phyloP scores from a whole-genome alignment of 495 filamentous ascomycete species.

The Hypomontagnella submonticulosa region DNA sequence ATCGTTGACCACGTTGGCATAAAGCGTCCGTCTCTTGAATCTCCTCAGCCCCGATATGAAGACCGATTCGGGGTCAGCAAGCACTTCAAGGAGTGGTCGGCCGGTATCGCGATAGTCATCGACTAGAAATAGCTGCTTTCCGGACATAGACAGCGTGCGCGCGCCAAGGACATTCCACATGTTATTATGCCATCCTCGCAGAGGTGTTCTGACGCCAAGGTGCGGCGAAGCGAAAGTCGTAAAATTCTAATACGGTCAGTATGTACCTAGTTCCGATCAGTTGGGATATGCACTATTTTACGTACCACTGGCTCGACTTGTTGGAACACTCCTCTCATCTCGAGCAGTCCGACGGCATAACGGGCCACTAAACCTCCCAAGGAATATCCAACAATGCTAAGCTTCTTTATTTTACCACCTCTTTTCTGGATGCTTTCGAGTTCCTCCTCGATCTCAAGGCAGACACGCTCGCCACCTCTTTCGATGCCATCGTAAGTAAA shows the following conservation, averaged over 20 bases:
- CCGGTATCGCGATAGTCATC: slow-evolving; percentile 86
- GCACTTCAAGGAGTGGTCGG: slow-evolving; percentile 78
- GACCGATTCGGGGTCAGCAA: slow-evolving; percentile 85
- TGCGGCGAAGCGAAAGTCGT: slow-evolving; percentile 93
- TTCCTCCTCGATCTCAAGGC: slow-evolving; percentile 86
- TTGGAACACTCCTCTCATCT: slow-evolving; percentile 81
- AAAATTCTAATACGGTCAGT: slow-evolving; percentile 74
- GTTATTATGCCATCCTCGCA: slow-evolving; percentile 70
- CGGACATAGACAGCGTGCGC: slow-evolving; percentile 79
- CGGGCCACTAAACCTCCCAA: slow-evolving; percentile 87
- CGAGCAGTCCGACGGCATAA: slow-evolving; percentile 87
- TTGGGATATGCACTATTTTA: neutral
- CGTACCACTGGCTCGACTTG: slow-evolving; percentile 78
- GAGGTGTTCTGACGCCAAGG: slow-evolving; percentile 82
- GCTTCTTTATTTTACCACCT: slow-evolving; percentile 78
- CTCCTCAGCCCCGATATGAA: slow-evolving; percentile 81
- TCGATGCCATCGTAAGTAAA: slow-evolving; percentile 97
- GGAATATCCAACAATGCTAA: slow-evolving; percentile 91
- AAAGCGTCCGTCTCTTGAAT: slow-evolving; percentile 79
- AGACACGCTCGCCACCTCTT: slow-evolving; percentile 86
- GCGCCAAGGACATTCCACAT: slow-evolving; percentile 86
- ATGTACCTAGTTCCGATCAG: slow-evolving; percentile 14
- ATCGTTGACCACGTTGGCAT: slow-evolving; percentile 89
- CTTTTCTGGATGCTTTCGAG: slow-evolving; percentile 69
- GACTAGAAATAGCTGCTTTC: slow-evolving; percentile 86